Evolutionary conservation across 2,329 filamentous ascomycete species (phyloP).

Genomic region (Trichoderma arundinaceum): DNA sequence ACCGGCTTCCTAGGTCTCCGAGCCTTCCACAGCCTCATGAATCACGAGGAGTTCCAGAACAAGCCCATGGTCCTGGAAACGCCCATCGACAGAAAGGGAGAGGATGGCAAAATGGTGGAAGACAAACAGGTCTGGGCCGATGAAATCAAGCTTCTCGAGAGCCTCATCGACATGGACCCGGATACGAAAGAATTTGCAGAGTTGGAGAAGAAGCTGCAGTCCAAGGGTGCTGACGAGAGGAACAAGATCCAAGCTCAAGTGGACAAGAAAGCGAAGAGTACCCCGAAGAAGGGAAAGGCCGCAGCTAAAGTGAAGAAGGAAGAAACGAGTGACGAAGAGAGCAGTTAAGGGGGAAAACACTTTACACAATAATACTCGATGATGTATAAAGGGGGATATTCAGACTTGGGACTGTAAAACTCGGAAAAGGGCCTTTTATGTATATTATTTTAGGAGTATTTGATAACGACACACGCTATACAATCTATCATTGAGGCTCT

Average conservation of each 20-base stretch:
- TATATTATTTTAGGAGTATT: not conserved
- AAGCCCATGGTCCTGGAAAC: conserved; percentile 95
- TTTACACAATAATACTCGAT: not conserved
- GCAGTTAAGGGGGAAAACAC: conserved; percentile 36
- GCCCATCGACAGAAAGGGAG: conserved; percentile 77
- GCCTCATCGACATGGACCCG: conserved; percentile 80
- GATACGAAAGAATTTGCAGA: conserved; percentile 73
- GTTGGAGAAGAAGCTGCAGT: conserved; percentile 69
- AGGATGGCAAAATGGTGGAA: conserved; percentile 70
- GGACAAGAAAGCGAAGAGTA: conserved; percentile 72
- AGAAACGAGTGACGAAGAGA: conserved; percentile 43
- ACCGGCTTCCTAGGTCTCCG: conserved; percentile 90
- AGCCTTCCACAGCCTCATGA: conserved; percentile 91
- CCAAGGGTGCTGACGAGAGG: conserved; percentile 72
- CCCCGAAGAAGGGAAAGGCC: conserved; percentile 47
- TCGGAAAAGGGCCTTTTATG: not conserved
- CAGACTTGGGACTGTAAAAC: not conserved
- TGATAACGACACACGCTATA: not conserved
- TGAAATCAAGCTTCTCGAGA: conserved; percentile 94
- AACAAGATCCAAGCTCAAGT: conserved; percentile 78
- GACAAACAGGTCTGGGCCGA: conserved; percentile 86
- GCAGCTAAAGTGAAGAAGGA: conserved; percentile 43
- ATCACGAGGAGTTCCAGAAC: conserved; percentile 74
- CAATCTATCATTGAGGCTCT: not conserved
- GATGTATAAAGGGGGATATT: not conserved